phyloP scores from a whole-genome alignment of 78 protist genomes.

The Dictyostelium citrinum region DNA sequence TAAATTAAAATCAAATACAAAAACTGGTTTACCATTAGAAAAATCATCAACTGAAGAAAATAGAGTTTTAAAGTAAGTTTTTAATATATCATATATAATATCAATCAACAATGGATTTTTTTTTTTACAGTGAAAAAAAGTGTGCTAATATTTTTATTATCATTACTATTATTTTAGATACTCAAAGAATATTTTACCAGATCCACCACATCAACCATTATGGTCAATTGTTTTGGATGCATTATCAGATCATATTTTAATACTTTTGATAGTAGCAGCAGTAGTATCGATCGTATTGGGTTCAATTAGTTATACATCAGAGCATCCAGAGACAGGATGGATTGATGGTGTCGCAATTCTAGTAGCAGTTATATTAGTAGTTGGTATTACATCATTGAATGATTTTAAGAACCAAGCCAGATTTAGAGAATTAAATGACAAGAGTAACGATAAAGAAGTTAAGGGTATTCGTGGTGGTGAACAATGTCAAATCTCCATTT shows the following conservation, averaged over 20 bases:
- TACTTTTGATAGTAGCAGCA: constrained; percentile 86
- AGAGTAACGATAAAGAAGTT: constrained; percentile 42
- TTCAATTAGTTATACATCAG: constrained; percentile 36
- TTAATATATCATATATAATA: too few relatives aligned
- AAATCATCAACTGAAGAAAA: constrained; percentile 16
- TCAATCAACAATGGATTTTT: neutral
- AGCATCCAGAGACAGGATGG: constrained; percentile 87
- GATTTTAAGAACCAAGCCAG: constrained; percentile 92
- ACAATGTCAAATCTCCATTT: constrained; percentile 32
- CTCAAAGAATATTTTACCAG: constrained; percentile 72
- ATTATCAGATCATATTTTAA: constrained; percentile 88
- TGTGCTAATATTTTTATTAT: neutral
- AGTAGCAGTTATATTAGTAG: constrained; percentile 92
- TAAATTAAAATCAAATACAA: neutral
- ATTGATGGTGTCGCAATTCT: constrained; percentile 96
- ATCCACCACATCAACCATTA: constrained; percentile 56
- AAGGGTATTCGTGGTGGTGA: constrained; percentile 82
- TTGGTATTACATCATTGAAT: constrained; percentile 89
- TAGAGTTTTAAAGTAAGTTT: constrained; percentile 51
- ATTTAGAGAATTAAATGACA: constrained; percentile 78
- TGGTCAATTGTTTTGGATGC: constrained; percentile 78
- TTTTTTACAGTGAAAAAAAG: neutral
- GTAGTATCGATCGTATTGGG: constrained; percentile 82
- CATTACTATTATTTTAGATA: constrained; percentile 3
- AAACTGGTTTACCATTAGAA: constrained; percentile 61